phyloP scores from a whole-genome alignment of 1,284 basidiomycete species.

The Leccinum colubrinum region DNA sequence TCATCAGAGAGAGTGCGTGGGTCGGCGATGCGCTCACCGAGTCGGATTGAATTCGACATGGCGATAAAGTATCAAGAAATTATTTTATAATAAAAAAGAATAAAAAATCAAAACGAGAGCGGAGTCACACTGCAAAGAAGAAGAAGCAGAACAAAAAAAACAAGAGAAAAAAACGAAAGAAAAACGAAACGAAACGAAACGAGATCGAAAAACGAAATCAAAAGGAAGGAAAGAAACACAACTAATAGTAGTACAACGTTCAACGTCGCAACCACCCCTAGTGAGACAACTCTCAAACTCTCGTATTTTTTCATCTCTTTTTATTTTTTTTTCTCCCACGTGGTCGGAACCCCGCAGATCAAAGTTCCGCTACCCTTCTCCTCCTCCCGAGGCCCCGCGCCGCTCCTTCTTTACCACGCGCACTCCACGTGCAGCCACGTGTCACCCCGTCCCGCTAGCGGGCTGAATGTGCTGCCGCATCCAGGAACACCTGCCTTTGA shows the following conservation, averaged over 20 bases:
- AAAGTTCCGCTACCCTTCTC: not conserved
- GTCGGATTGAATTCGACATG: conserved; percentile 13
- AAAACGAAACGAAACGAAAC: not conserved
- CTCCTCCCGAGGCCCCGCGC: not conserved
- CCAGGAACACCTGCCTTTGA: not conserved
- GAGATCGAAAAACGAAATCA: not conserved
- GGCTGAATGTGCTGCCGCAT: not conserved
- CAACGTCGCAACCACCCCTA: not conserved
- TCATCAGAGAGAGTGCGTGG: conserved; percentile 32
- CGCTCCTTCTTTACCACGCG: conserved; percentile 14
- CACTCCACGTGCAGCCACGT: conserved; percentile 22
- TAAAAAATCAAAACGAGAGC: not conserved
- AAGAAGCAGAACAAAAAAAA: not conserved
- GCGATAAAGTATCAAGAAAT: conserved; percentile 13
- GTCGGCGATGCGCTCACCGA: conserved; percentile 33
- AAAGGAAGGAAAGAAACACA: conserved; percentile 1
- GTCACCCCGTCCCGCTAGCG: not conserved
- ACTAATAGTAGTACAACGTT: not conserved
- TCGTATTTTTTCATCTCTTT: conserved; percentile 1
- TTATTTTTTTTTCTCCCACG: conserved; percentile 20
- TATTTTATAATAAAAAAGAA: not conserved
- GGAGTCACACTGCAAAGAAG: not conserved
- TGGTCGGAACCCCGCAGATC: conserved; percentile 9
- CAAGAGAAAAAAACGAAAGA: not conserved
- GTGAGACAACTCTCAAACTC: not conserved